Evolutionary conservation across 306 rosid species (phyloP).

Genomic region (Pyrus communis): DNA sequence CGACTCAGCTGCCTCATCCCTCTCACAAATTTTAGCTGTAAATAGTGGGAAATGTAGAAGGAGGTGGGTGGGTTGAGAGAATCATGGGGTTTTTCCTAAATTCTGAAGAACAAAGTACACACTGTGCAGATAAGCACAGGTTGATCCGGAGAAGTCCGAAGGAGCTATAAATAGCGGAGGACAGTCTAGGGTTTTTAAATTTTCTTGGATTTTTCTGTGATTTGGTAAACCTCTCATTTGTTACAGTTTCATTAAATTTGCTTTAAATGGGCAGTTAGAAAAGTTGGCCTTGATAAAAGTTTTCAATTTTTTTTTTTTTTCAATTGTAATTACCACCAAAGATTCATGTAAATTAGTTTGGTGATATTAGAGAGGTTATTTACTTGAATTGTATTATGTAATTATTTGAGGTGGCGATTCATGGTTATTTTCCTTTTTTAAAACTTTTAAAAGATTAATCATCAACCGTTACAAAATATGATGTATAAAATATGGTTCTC

Average conservation of each 20-base stretch:
- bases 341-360: neutral
- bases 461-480: too few species aligned
- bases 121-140: constrained; percentile 35
- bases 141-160: constrained; percentile 31
- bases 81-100: constrained; percentile 47
- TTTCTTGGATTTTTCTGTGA: constrained; percentile 46
- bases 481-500: too few species aligned
- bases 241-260: constrained; percentile 31
- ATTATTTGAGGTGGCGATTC: too few species aligned
- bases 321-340: constrained; percentile 11
- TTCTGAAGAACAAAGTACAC: constrained; percentile 46
- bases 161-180: constrained; percentile 70
- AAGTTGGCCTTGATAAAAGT: constrained; percentile 16
- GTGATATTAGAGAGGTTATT: too few species aligned
- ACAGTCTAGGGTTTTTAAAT: constrained; percentile 53
- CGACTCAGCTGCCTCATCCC: constrained; percentile 32
- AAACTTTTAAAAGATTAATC: too few species aligned
- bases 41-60: constrained; percentile 22
- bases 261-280: constrained; percentile 36
- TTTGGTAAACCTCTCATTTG: constrained; percentile 45
- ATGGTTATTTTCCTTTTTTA: too few species aligned
- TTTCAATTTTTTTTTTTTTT: neutral
- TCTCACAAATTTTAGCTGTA: constrained; percentile 5
- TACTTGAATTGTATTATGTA: too few species aligned
- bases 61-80: constrained; percentile 38